Conservation (phyloP, 1,139 yeast genomes). For the Arxiozyma heterogenica region DNA sequence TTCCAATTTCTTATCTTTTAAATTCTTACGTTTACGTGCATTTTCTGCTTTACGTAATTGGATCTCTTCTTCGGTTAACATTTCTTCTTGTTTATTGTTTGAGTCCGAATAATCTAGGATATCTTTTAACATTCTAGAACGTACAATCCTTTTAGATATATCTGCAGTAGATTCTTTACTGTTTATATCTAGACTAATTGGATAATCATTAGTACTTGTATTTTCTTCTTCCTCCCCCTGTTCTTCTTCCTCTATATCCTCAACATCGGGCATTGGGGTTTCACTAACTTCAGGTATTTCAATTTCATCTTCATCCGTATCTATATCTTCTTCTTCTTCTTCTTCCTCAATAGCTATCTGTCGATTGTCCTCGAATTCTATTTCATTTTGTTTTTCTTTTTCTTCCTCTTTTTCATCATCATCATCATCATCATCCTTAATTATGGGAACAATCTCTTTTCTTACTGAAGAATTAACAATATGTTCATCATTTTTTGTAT, state of each 20-base stretch:
- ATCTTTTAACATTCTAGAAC: slow-evolving; percentile 25
- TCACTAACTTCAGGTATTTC: not conserved
- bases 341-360: slow-evolving; percentile 13
- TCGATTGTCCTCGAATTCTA: slow-evolving; percentile 12
- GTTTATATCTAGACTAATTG: not conserved
- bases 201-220: slow-evolving; percentile 7
- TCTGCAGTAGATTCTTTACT: slow-evolving; percentile 4
- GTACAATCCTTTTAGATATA: slow-evolving; percentile 5
- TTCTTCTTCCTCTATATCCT: not conserved
- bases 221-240: slow-evolving; percentile 12
- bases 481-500: slow-evolving; percentile 10
- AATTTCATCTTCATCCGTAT: not conserved
- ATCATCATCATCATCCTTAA: slow-evolving; percentile 7
- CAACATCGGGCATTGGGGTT: not conserved
- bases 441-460: slow-evolving; percentile 6
- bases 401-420: slow-evolving; percentile 7
- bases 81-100: slow-evolving; percentile 20
- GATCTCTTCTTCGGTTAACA: slow-evolving; percentile 72
- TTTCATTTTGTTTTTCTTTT: slow-evolving; percentile 8
- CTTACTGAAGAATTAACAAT: slow-evolving; percentile 7
- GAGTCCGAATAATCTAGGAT: slow-evolving; percentile 13
- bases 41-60: slow-evolving; percentile 77
- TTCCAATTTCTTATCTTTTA: slow-evolving; percentile 73
- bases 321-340: slow-evolving; percentile 2
- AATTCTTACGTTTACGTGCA: slow-evolving; percentile 80